Base-by-base conservation (phyloP, 352 stramenopile species). In the Phytophthora quininea region DNA sequence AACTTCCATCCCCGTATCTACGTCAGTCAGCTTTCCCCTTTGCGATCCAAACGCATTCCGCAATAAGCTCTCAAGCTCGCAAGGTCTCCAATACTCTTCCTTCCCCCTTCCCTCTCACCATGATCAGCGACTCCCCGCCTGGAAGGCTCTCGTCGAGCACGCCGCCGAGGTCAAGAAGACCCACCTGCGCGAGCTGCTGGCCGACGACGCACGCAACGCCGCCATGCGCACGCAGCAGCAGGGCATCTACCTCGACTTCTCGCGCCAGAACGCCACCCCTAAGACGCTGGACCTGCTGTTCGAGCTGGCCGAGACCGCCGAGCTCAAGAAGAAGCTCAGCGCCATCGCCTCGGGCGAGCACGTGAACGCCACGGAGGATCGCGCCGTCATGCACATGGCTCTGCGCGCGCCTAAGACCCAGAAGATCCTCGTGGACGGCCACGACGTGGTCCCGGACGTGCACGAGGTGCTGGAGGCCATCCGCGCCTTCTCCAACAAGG, bases 331-430 rank as follows among this genome's bases (percentile, higher is more conserved):
- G 61, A 89, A 97, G 88, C 70, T 95, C 37, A 73, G 84, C 32
- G 92, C 93, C 30, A 99, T 99, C 82, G 89, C 89, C 33, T 84
- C 62, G 4, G 98, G 98, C 37, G 89, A 92, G 64, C 88, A 98
- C 51, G 97, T 99, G 38, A 99, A 99, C 76, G 84, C 76, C 24
- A 99, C 97, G 1, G 97, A 99, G 80, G 86, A 97, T 66, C 88
- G 97, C 57, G 92, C 96, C 0, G 98, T 99, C 14, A 86, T 99
- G 68, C 98, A 99, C 86, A 97, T 99, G 71, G 92, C 97, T 4
- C 80, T 99, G 58, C 88, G 98, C 29, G 93, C 96, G 67, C 95
- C 66, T 54, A 89, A 78, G 49, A 82, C 73, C 54, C 77, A 96
- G 64, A 67, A 84, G 69, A 79, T 99, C 38, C 53, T 96, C 19